These are phyloP conservation scores for Boeremia exigua DNA, from an alignment of 2,329 filamentous ascomycete genomes.

Conservation along the genomic window DNA sequence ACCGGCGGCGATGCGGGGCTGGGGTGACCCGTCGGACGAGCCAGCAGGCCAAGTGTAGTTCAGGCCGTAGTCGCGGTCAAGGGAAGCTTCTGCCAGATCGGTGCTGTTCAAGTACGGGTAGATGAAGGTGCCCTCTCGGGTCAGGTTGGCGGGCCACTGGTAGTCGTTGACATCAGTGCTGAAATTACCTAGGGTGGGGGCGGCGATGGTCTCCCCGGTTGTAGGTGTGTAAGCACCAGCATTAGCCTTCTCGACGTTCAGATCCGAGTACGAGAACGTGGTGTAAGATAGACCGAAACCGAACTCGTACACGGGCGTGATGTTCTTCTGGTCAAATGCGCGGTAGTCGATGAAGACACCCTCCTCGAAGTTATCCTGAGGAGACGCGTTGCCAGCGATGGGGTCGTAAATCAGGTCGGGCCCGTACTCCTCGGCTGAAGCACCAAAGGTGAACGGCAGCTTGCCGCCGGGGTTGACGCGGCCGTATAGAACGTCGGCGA, in stretches of 20 bases:
- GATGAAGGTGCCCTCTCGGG: slow-evolving; percentile 63
- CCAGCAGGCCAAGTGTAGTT: slow-evolving; percentile 64
- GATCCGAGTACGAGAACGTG: slow-evolving; percentile 75
- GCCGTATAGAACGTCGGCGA: slow-evolving; percentile 85
- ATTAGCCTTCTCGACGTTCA: slow-evolving; percentile 62
- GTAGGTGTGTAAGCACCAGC: slow-evolving; percentile 64
- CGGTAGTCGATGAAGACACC: slow-evolving; percentile 85
- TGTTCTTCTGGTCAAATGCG: slow-evolving; percentile 70
- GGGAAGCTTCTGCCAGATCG: slow-evolving; percentile 62
- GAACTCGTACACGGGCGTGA: slow-evolving; percentile 78
- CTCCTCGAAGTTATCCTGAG: slow-evolving; percentile 77
- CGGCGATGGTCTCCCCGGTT: slow-evolving; percentile 65
- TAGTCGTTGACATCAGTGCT: slow-evolving; percentile 70
- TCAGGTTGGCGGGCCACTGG: slow-evolving; percentile 68
- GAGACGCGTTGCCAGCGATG: slow-evolving; percentile 70
- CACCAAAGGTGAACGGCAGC: slow-evolving; percentile 80
- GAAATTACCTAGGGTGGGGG: slow-evolving; percentile 69
- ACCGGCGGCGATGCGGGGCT: slow-evolving; percentile 67
- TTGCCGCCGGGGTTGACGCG: slow-evolving; percentile 77
- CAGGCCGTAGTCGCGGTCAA: slow-evolving; percentile 66
- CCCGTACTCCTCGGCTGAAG: slow-evolving; percentile 70
- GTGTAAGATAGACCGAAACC: slow-evolving; percentile 83
- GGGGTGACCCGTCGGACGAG: slow-evolving; percentile 62
- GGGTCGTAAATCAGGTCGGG: slow-evolving; percentile 70
- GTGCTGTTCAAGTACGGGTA: slow-evolving; percentile 76